Base-by-base conservation (phyloP, 805 yeast species). In the Metschnikowia sp. region DNA sequence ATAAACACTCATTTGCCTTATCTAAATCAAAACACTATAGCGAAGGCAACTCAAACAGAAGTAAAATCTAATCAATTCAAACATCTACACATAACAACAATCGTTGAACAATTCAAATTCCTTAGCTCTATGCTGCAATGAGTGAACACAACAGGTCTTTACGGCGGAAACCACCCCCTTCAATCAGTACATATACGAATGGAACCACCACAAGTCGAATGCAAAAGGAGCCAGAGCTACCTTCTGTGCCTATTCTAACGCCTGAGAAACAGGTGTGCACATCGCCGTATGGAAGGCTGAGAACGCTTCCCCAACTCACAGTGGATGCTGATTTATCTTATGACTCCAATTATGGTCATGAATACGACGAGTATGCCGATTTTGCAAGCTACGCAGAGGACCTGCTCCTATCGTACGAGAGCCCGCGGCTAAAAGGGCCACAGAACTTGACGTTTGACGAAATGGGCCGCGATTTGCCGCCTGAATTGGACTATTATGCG, bases 381-480 rank as follows among this genome's bases (percentile, higher is more conserved):
- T 40, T 33, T 30, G 47, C 47, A 10, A 33, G 36, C n/a, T 39
- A 34, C 19, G 49, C 48, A n/a, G 63, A 62, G 22, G 66, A 60
- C 18, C 52, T 68, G 26, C 54, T 56, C 34, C 38, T 54, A 33
- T 61, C 65, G 15, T 52, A 49, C 43, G 70, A 65, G 4, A 64
- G 69, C 34, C 70, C 73, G 13, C 62, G 62, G 37, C 75, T 70
- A 2, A 69, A 61, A 62, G 76, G 76, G 1, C 76, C 76, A 2
- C 64, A 66, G 53, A 68, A 63, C 37, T 53, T 72, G 19, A 69
- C 72, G 5, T 69, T 66, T 13, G 71, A 70, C 46, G 62, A 62
- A 19, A 42, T 35, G 11, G 36, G 39, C 33, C 19, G 28, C 30
- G 43, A 19, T 9, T 36, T 31, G 32, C 41, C 28, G 32, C 10